These are phyloP conservation scores for Fraxinus latifolia DNA, from an alignment of 305 asterid species.

Conservation along the genomic window DNA sequence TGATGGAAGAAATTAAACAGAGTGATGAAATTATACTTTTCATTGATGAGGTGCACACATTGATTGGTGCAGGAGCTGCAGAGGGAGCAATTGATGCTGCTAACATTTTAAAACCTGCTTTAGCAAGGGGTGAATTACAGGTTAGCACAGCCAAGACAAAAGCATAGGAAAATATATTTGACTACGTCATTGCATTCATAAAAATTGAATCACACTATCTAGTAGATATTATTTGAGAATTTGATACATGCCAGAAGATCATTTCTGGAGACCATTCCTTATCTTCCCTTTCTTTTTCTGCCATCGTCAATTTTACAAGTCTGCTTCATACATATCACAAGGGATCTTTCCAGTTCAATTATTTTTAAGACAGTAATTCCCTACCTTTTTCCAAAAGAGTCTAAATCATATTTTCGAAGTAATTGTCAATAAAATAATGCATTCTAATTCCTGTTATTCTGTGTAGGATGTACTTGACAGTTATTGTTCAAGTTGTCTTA, in stretches of 20 bases:
- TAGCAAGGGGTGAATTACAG: conserved; percentile 8
- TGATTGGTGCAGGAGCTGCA: conserved; percentile 8
- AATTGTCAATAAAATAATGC: neutral
- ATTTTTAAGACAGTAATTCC: neutral
- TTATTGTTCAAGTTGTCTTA: neutral
- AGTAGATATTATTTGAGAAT: neutral
- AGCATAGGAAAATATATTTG: neutral
- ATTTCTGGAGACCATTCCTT: neutral
- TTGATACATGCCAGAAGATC: neutral
- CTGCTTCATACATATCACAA: neutral
- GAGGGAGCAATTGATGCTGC: conserved; percentile 2
- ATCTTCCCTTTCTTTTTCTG: neutral
- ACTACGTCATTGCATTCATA: neutral
- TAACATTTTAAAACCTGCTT: neutral
- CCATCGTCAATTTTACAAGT: neutral
- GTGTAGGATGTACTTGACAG: neutral
- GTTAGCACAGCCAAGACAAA: neutral
- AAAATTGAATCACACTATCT: neutral
- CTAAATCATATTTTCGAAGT: neutral
- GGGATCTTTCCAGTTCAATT: neutral
- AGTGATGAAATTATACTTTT: conserved; percentile 1
- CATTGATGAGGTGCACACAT: conserved; percentile 5
- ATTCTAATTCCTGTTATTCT: neutral
- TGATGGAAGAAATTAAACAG: conserved; percentile 17
- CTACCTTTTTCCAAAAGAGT: neutral